These are phyloP conservation scores for Colletotrichum tanaceti DNA, from an alignment of 2,329 filamentous ascomycete genomes.

Conservation along the genomic window DNA sequence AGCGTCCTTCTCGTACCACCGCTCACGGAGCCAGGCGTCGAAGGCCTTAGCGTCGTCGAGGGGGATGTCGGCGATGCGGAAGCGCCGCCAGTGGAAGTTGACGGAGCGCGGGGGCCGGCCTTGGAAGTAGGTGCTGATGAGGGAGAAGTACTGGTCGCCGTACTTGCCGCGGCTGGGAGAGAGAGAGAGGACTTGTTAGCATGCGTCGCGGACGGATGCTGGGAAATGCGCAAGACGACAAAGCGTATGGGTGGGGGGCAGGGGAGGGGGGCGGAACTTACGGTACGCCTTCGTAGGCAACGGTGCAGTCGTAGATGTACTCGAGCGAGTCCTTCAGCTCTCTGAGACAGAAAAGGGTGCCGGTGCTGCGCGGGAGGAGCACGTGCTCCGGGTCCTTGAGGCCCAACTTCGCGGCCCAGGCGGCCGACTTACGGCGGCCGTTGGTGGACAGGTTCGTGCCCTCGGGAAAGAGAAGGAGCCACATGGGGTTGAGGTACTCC, in stretches of 20 bases:
- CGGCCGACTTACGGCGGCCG: slow-evolving; percentile 75
- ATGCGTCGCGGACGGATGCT: background rate
- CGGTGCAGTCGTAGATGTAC: slow-evolving; percentile 91
- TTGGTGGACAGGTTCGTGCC: slow-evolving; percentile 83
- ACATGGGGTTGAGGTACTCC: slow-evolving; percentile 81
- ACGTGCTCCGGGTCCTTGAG: slow-evolving; percentile 79
- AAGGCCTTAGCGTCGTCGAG: slow-evolving; percentile 80
- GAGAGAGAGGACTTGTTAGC: slow-evolving; percentile 28
- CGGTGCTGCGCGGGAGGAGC: slow-evolving; percentile 83
- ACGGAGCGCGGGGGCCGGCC: slow-evolving; percentile 92
- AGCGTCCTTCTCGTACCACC: slow-evolving; percentile 93
- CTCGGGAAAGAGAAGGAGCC: slow-evolving; percentile 88
- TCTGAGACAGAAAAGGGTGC: slow-evolving; percentile 81
- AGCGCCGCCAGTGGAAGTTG: slow-evolving; percentile 96
- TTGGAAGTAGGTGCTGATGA: slow-evolving; percentile 88
- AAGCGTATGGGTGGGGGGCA: background rate
- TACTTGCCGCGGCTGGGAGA: slow-evolving; percentile 83
- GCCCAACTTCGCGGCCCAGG: slow-evolving; percentile 82
- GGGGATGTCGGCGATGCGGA: slow-evolving; percentile 83
- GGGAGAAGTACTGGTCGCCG: slow-evolving; percentile 90
- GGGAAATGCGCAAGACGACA: too few species aligned
- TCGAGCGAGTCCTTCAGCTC: slow-evolving; percentile 80
- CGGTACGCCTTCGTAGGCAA: slow-evolving; percentile 94
- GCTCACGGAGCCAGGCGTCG: slow-evolving; percentile 83
- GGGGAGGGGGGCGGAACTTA: slow-evolving; percentile 63